These are phyloP conservation scores for Podospora sp. DNA, from an alignment of 495 filamentous ascomycete genomes.

Conservation along the genomic window DNA sequence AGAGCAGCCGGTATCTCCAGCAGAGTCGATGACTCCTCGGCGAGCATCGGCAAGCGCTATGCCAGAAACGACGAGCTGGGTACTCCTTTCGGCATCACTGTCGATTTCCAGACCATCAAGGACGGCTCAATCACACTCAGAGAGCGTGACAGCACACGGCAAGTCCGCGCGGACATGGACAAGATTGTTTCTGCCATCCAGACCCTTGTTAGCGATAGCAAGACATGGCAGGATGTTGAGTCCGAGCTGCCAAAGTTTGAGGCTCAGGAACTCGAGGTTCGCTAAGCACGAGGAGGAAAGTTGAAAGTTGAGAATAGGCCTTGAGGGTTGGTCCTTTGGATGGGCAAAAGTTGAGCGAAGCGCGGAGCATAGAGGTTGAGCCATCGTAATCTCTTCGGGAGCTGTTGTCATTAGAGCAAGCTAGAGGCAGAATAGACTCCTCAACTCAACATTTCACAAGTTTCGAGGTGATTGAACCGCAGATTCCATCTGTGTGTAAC, in stretches of 20 bases:
- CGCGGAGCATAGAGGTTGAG: background rate
- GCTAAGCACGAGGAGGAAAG: constrained; percentile 12
- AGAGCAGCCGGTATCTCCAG: constrained; percentile 62
- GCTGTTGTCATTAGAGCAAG: constrained; percentile 6
- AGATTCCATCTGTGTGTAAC: background rate
- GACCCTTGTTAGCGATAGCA: constrained; percentile 57
- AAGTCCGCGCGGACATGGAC: constrained; percentile 66
- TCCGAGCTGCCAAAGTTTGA: constrained; percentile 63
- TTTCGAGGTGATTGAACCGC: background rate
- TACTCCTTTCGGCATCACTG: constrained; percentile 68
- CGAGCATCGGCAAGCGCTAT: constrained; percentile 76
- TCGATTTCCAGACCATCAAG: constrained; percentile 76
- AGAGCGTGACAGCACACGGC: constrained; percentile 71
- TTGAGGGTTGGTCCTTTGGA: background rate
- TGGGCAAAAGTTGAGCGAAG: background rate
- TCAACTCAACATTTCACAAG: background rate
- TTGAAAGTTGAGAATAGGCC: background rate
- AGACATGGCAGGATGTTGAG: constrained; percentile 64
- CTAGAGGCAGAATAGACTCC: constrained; percentile 4
- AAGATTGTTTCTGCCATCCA: constrained; percentile 65
- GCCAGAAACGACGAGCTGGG: constrained; percentile 74
- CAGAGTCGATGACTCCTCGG: constrained; percentile 67
- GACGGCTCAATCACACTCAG: constrained; percentile 72
- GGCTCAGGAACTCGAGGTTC: constrained; percentile 53
- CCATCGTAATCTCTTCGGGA: background rate